Evolutionary conservation across 2,329 filamentous ascomycete species (phyloP).

Genomic region (Penicillium sumatraense): DNA sequence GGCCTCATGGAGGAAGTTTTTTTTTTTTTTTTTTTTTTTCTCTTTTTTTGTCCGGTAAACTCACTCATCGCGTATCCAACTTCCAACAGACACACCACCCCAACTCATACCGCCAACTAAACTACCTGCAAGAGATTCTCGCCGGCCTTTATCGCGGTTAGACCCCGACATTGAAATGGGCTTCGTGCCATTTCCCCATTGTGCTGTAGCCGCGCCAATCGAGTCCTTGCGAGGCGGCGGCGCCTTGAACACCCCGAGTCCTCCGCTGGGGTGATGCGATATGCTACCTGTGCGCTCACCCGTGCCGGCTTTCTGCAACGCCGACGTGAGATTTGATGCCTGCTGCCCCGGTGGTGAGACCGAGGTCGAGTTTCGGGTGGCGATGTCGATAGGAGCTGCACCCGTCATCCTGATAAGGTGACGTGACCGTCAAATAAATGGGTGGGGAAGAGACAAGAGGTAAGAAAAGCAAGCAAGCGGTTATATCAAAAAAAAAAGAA

Average conservation of each 20-base stretch:
- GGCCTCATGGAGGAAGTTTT: conserved; percentile 1
- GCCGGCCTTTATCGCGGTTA: conserved; percentile 55
- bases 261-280: conserved; percentile 49
- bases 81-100: conserved; percentile 94
- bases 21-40: not conserved
- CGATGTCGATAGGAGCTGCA: conserved; percentile 64
- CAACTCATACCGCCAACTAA: conserved; percentile 86
- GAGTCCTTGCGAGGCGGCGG: conserved; percentile 59
- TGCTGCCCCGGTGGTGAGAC: conserved; percentile 64
- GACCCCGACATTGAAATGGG: conserved; percentile 63
- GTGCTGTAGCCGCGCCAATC: conserved; percentile 53
- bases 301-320: conserved; percentile 57
- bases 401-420: conserved; percentile 54
- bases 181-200: conserved; percentile 62
- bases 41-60: conserved; percentile 51
- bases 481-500: no score
- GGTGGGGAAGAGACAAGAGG: conserved; percentile 30
- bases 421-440: conserved; percentile 17
- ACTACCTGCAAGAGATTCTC: conserved; percentile 66
- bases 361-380: conserved; percentile 58
- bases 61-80: conserved; percentile 98
- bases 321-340: conserved; percentile 66
- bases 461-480: conserved; percentile 7
- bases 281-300: conserved; percentile 47
- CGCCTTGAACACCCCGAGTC: conserved; percentile 43